phyloP scores from a whole-genome alignment of 768 basidiomycete species.

The Atractiella rhizophila region DNA sequence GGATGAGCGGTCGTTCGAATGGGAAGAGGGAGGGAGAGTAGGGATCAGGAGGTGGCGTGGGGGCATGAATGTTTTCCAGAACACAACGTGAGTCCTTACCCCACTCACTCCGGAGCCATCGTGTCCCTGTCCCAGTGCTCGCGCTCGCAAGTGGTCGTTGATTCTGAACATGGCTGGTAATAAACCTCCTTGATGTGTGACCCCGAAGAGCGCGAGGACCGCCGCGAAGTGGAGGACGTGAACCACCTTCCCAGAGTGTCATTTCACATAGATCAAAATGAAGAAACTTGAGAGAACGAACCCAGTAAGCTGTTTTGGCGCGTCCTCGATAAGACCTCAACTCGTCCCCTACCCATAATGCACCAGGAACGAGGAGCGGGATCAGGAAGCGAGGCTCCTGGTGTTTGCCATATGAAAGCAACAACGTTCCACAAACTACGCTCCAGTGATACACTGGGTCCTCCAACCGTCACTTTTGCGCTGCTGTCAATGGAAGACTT shows the following conservation, averaged over 20 bases:
- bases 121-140: neutral
- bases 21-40: too few relatives aligned
- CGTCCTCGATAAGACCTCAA: too few relatives aligned
- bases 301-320: neutral
- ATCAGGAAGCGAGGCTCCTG: conserved; percentile 16
- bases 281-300: neutral
- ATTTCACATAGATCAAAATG: too few relatives aligned
- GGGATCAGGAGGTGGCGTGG: conserved; percentile 11
- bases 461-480: neutral
- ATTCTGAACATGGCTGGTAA: conserved; percentile 4
- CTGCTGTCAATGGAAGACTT: neutral
- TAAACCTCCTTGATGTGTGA: conserved; percentile 13
- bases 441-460: conserved; percentile 2
- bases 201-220: conserved; percentile 9
- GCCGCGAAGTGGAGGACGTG: conserved; percentile 6
- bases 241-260: neutral
- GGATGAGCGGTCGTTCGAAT: neutral
- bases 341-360: neutral
- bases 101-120: neutral
- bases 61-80: conserved; percentile 14
- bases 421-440: neutral
- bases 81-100: conserved; percentile 4
- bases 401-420: conserved; percentile 13
- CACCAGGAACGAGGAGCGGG: conserved; percentile 10
- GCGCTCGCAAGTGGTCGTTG: neutral